These are phyloP conservation scores for Rhodotorula graminis DNA, from an alignment of 768 basidiomycete species.

Conservation along the genomic window DNA sequence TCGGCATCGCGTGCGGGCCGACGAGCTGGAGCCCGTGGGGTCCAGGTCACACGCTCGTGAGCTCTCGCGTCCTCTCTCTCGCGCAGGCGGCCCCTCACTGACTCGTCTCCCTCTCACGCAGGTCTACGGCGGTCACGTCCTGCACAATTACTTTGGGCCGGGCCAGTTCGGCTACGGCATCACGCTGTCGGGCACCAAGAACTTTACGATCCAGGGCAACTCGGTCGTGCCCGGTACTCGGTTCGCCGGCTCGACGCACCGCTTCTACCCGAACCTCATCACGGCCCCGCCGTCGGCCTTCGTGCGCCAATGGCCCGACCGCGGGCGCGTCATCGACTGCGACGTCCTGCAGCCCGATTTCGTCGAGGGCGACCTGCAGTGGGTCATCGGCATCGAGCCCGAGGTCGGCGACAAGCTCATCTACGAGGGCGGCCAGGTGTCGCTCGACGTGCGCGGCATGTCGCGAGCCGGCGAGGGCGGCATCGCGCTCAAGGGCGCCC, in stretches of 20 bases:
- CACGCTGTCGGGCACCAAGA: constrained; percentile 47
- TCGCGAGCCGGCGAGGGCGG: constrained; percentile 28
- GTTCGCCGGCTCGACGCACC: constrained; percentile 38
- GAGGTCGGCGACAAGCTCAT: constrained; percentile 36
- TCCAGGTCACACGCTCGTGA: constrained; percentile 7
- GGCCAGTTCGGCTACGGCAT: constrained; percentile 51
- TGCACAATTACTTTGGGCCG: constrained; percentile 48
- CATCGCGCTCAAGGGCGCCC: constrained; percentile 9
- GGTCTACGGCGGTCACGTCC: constrained; percentile 46
- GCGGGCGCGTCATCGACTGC: constrained; percentile 22
- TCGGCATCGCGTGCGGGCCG: constrained; percentile 49
- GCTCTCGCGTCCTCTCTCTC: not conserved
- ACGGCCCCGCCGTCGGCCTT: constrained; percentile 41
- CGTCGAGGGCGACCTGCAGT: constrained; percentile 38
- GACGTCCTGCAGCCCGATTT: constrained; percentile 41
- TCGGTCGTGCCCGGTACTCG: constrained; percentile 19
- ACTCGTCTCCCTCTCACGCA: constrained; percentile 7
- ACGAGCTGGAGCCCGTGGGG: constrained; percentile 46
- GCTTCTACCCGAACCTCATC: constrained; percentile 15
- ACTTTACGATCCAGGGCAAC: constrained; percentile 49
- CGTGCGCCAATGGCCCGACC: constrained; percentile 30
- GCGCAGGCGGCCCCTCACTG: not conserved
- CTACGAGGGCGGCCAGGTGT: constrained; percentile 37
- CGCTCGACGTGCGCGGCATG: constrained; percentile 11
- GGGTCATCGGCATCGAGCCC: constrained; percentile 42